Conservation (phyloP, 192 early-diverging fungal genomes). For the Phycomyces nitens region DNA sequence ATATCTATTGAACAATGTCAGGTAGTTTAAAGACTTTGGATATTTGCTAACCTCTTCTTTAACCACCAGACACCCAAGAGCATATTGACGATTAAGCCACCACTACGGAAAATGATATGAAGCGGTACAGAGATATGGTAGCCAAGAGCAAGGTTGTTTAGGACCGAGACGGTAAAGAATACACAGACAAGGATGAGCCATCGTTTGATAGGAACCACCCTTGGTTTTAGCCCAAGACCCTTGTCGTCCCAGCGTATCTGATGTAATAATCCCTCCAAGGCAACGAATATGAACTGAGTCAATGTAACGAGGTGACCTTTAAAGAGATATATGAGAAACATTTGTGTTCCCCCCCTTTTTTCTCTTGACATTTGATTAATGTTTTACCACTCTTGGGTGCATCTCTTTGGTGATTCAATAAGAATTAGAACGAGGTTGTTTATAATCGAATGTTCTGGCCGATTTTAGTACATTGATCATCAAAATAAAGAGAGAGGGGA, state of each 20-base stretch:
- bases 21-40: background rate
- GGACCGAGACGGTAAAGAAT: slow-evolving; percentile 73
- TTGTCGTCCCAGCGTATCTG: slow-evolving; percentile 52
- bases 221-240: slow-evolving; percentile 38
- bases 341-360: background rate
- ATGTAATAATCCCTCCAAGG: slow-evolving; percentile 59
- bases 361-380: background rate
- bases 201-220: slow-evolving; percentile 61
- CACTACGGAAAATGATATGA: slow-evolving; percentile 88
- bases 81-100: slow-evolving; percentile 83
- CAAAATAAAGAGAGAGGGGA: background rate
- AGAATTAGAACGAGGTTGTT: slow-evolving; percentile 6
- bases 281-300: slow-evolving; percentile 76
- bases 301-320: slow-evolving; percentile 82
- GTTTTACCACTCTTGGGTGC: slow-evolving; percentile 56
- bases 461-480: background rate
- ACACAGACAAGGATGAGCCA: slow-evolving; percentile 77
- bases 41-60: slow-evolving; percentile 52
- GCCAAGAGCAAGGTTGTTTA: slow-evolving; percentile 81
- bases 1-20: slow-evolving; percentile 32
- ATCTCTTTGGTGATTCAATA: slow-evolving; percentile 32
- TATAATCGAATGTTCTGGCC: background rate
- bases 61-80: slow-evolving; percentile 61
- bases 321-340: background rate
- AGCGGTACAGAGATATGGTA: slow-evolving; percentile 82